These are phyloP conservation scores for Stellera chamaejasme DNA, from an alignment of 345 rosid genomes.

Conservation along the genomic window DNA sequence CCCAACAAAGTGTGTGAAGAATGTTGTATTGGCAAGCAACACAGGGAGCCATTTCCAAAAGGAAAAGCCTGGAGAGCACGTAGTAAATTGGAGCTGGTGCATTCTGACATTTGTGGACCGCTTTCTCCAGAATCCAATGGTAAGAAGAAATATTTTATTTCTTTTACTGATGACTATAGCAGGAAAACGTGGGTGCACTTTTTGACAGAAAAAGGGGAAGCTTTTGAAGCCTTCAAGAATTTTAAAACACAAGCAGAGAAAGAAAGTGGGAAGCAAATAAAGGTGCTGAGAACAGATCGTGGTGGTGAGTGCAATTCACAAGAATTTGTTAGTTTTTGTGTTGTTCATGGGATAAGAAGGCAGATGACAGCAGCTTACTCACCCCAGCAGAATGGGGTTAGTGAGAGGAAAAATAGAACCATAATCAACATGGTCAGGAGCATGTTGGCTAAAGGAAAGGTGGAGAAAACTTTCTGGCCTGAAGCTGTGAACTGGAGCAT, in stretches of 20 bases:
- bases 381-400: background rate
- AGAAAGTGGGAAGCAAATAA: background rate
- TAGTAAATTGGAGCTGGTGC: background rate
- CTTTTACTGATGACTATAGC: slow-evolving; percentile 2
- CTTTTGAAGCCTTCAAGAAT: background rate
- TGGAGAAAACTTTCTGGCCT: background rate
- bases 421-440: background rate
- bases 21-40: background rate
- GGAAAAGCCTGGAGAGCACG: no score
- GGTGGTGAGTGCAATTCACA: background rate
- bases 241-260: background rate
- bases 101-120: background rate
- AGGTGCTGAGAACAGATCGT: background rate
- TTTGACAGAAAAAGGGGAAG: background rate
- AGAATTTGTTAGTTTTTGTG: background rate
- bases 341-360: background rate
- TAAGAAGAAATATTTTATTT: background rate
- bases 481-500: background rate
- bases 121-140: background rate
- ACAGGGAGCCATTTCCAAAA: background rate
- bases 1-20: background rate
- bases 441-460: background rate
- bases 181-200: background rate
- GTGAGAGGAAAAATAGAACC: background rate
- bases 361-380: background rate